Conservation (phyloP, 108 stramenopile species). For the Schizochytrium sp. region DNA sequence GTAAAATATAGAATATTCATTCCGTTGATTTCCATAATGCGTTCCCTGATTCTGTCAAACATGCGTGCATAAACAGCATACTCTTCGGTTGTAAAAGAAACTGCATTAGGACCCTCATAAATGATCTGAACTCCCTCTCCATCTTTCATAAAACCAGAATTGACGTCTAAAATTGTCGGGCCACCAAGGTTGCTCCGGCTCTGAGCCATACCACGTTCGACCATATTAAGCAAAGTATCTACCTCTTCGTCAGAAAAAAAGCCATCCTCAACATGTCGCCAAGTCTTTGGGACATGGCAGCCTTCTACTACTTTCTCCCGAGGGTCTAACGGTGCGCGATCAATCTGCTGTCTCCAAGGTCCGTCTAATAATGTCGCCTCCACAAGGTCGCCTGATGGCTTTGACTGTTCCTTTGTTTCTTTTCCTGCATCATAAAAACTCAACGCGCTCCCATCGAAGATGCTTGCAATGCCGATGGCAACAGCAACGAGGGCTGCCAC, state of each 20-base stretch:
- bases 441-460: too few species aligned
- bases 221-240: slow-evolving; percentile 58
- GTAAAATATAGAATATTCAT: slow-evolving; percentile 64
- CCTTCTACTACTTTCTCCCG: neutral
- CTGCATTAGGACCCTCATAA: neutral
- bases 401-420: too few species aligned
- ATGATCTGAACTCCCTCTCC: slow-evolving; percentile 63
- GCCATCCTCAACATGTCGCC: slow-evolving; percentile 65
- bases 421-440: too few species aligned
- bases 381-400: too few species aligned
- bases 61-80: slow-evolving; percentile 63
- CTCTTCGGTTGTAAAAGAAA: slow-evolving; percentile 44
- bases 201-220: slow-evolving; percentile 57
- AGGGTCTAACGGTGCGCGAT: too few species aligned
- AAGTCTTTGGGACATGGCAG: slow-evolving; percentile 49
- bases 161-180: slow-evolving; percentile 69
- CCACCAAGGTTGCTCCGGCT: slow-evolving; percentile 13
- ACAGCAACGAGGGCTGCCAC: too few species aligned
- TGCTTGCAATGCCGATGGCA: too few species aligned
- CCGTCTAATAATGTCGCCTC: too few species aligned
- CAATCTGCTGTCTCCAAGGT: too few species aligned
- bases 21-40: slow-evolving; percentile 26
- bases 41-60: slow-evolving; percentile 29
- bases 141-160: slow-evolving; percentile 63
- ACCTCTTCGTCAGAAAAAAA: slow-evolving; percentile 60